These are phyloP conservation scores for Nelumbo lutea DNA, from an alignment of 164 flowering plant species.

Conservation along the genomic window DNA sequence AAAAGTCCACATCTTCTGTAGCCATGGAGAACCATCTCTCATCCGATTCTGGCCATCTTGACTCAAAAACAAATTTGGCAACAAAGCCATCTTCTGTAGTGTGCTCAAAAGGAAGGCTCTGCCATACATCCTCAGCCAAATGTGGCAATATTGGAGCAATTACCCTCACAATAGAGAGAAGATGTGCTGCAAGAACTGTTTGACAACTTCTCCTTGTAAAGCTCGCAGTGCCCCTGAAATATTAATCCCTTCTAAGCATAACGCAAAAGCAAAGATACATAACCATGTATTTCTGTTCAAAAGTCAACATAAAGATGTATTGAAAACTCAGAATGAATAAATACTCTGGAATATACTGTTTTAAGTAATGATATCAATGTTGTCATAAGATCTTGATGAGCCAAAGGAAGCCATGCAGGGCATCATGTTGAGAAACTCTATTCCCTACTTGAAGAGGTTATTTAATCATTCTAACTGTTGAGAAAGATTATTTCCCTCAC, in stretches of 20 bases:
- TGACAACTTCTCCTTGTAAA: slow-evolving; percentile 91
- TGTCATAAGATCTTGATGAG: no score
- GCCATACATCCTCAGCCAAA: slow-evolving; percentile 97
- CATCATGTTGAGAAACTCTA: no score
- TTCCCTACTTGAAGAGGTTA: no score
- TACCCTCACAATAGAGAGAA: slow-evolving; percentile 63
- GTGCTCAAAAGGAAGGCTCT: slow-evolving; percentile 76
- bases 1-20: slow-evolving; percentile 55
- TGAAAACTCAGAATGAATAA: no score
- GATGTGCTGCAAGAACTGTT: slow-evolving; percentile 88
- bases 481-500: no score
- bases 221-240: slow-evolving; percentile 67
- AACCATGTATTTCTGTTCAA: background rate
- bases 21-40: slow-evolving; percentile 63
- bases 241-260: slow-evolving; percentile 4
- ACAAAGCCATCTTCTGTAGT: slow-evolving; percentile 46
- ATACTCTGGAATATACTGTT: no score
- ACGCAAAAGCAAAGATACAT: background rate
- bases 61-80: slow-evolving; percentile 80
- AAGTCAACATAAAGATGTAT: no score
- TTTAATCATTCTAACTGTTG: no score
- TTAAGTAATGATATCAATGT: no score
- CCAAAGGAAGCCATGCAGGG: no score
- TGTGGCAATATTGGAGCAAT: slow-evolving; percentile 94
- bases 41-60: slow-evolving; percentile 73